Evolutionary conservation across 345 rosid species (phyloP), one percentile per base, ranked within the genome.

Genomic region (Eucalyptus pauciflora): DNA sequence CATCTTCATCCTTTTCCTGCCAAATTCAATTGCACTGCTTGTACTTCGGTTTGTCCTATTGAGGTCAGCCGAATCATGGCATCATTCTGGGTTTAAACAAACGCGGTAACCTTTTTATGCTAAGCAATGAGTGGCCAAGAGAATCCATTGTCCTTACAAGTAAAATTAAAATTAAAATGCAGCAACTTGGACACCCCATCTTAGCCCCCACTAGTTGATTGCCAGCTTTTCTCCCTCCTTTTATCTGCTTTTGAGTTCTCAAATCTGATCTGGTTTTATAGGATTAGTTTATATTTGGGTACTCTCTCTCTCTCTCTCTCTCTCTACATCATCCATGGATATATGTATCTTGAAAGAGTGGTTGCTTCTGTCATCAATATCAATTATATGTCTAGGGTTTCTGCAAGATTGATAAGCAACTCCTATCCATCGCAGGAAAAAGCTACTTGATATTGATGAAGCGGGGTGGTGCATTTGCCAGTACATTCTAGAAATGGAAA

Each of bases 101-200:
- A 76, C 41, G 85, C 60, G 18, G 54, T 25, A 50, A 50, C 25
- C 25, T 14, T 86, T 48, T 86, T n/a, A 86, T 51, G 85, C 48
- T 51, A 27, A 51, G 18, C 50, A 25, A 86, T 86, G 46, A 86
- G 48, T 52, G 67, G 87, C 64, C 64, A 51, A 48, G 87, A 86
- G 46, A 86, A 86, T 8, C 87, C 60, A 50, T 50, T 51, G 87
- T 31, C 87, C 64, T 50, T 50, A 20, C 60, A 86, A 27, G 54
- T 51, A 86, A 50, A 71, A 37, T 37, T 71, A 71, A 71, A 71
- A 71, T 86, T 45, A 51, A 41, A 22, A 50, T 17, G 87, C 17
- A 31, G 43, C 54, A 86, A 25, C 86, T 85, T 90, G 92, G 94
- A 90, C 94, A 93, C 64, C 6, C 56, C 56, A 51, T 18, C 87